Percentiles rank a stretch among this genome's conserved stretches.
Conservation (phyloP, 108 stramenopile species). For the Cyclotella atomus region DNA sequence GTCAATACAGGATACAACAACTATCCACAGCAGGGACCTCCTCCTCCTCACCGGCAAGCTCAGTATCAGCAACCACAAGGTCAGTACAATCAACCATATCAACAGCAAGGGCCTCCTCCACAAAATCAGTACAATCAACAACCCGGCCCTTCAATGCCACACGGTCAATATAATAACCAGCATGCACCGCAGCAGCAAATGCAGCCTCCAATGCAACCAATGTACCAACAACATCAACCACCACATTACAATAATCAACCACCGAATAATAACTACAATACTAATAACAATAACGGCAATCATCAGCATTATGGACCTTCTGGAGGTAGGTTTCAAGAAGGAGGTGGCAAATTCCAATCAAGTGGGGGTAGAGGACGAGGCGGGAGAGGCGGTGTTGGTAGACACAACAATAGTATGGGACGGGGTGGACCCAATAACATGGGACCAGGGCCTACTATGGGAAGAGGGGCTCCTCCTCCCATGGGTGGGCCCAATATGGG, state of each 20-base stretch:
- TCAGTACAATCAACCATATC: not conserved
- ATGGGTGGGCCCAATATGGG: not conserved
- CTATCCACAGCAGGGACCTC: not conserved
- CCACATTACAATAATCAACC: not conserved
- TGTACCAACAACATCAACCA: slow-evolving; percentile 3
- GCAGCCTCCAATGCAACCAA: not conserved
- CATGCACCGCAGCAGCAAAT: not conserved
- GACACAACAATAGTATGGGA: not conserved
- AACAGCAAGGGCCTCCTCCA: not conserved
- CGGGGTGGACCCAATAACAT: not conserved
- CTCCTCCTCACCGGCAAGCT: not conserved
- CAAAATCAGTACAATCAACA: not conserved
- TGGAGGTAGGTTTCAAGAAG: not conserved
- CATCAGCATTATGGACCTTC: not conserved
- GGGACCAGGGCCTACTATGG: not conserved
- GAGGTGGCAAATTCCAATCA: not conserved
- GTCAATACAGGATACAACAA: not conserved
- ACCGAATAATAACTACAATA: not conserved
- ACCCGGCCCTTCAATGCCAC: not conserved
- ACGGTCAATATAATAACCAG: too few species aligned
- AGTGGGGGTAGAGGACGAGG: not conserved
- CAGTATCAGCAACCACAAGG: not conserved
- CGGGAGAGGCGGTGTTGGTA: not conserved
- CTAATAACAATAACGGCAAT: not conserved
- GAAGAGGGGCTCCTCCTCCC: not conserved